Base-by-base conservation (phyloP, 805 yeast genomes). In the Ogataea siamensis region DNA sequence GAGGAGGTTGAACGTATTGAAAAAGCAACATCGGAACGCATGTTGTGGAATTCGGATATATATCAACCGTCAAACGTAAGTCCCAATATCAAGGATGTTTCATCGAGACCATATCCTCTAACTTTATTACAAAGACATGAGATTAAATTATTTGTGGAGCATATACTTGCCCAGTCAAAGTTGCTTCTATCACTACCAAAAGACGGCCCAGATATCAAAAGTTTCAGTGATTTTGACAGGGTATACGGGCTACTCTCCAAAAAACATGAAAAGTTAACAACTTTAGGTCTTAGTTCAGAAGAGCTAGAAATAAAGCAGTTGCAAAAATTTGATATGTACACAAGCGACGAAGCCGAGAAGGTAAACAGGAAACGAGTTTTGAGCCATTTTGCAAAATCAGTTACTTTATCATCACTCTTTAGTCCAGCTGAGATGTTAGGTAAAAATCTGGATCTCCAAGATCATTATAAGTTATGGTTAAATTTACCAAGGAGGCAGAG, bases 1-100 rank as follows among this genome's bases (percentile, higher is more conserved):
- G 87, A 81, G 51, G 93, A 84, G 54, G 58, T 85, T 13, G 95
- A 89, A 45, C 62, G 76, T 2, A 71, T 91, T 3, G 94, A 89
- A 51, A 51, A 62, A 19, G 87, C 87, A n/a, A n/a, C 0, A 68
- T 87, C 0, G 60, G 38, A 67, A 68, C 37, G 61, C 76, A n/a
- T n/a, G n/a, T n/a, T n/a, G n/a, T n/a, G n/a, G n/a, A n/a, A n/a
- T n/a, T n/a, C n/a, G n/a, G n/a, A n/a, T n/a, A n/a, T n/a, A n/a
- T n/a, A n/a, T n/a, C n/a, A n/a, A n/a, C n/a, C n/a, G n/a, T n/a
- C n/a, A n/a, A n/a, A n/a, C n/a, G n/a, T n/a, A n/a, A n/a, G n/a
- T n/a, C n/a, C n/a, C n/a, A n/a, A n/a, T n/a, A n/a, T n/a, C n/a
- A n/a, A n/a, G n/a, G n/a, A n/a, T n/a, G n/a, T n/a, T n/a, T n/a